Conservation (phyloP, 768 basidiomycete species). For the Steccherinum ochraceum region DNA sequence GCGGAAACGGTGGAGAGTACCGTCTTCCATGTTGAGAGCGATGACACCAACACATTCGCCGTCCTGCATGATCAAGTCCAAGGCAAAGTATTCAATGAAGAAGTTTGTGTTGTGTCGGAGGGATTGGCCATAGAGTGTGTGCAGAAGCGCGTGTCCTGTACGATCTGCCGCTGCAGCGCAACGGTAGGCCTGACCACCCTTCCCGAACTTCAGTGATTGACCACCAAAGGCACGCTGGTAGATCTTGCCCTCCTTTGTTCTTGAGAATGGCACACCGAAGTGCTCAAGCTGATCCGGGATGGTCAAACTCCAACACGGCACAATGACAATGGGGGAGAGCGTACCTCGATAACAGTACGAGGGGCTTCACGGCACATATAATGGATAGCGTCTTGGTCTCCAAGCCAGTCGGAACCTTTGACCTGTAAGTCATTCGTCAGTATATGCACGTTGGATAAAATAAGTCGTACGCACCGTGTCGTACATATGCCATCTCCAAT, state of each 20-base stretch:
- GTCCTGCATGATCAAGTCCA: slow-evolving; percentile 97
- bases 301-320: background rate
- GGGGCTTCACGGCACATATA: slow-evolving; percentile 99
- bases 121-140: slow-evolving; percentile 99
- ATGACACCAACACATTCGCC: slow-evolving; percentile 99
- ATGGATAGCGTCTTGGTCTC: slow-evolving; percentile 99
- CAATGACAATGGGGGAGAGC: slow-evolving; percentile 7
- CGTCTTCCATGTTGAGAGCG: slow-evolving; percentile 99
- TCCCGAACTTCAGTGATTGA: slow-evolving; percentile 93
- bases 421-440: slow-evolving; percentile 44
- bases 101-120: slow-evolving; percentile 99
- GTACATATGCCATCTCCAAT: slow-evolving; percentile 99
- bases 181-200: slow-evolving; percentile 98
- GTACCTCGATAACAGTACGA: slow-evolving; percentile 84
- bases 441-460: background rate
- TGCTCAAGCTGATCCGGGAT: slow-evolving; percentile 74
- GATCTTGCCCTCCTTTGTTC: slow-evolving; percentile 98
- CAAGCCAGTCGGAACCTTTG: slow-evolving; percentile 99
- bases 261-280: slow-evolving; percentile 97
- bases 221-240: slow-evolving; percentile 99
- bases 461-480: slow-evolving; percentile 62
- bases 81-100: slow-evolving; percentile 99
- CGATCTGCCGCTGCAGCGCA: slow-evolving; percentile 98
- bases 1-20: slow-evolving; percentile 97
- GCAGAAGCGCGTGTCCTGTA: slow-evolving; percentile 96